These are phyloP conservation scores for Aureobasidium sp. DNA, from an alignment of 2,329 filamentous ascomycete species.

Conservation along the genomic window DNA sequence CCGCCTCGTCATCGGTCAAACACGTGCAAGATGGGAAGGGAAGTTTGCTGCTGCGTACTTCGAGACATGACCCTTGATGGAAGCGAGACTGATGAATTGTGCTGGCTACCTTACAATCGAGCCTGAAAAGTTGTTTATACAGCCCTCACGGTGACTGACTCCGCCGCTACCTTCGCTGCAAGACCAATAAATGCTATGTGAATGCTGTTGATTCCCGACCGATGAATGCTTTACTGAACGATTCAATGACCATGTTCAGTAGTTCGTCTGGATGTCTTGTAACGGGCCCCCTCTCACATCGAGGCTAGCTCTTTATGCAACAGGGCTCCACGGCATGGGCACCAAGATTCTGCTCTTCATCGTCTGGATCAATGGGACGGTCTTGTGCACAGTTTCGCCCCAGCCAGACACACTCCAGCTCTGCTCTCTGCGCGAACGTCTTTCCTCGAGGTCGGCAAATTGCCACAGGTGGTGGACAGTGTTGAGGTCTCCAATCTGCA, in stretches of 20 bases:
- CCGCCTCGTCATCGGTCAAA: not conserved
- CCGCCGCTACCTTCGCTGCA: not conserved
- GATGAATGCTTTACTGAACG: not conserved
- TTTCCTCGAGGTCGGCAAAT: slow-evolving; percentile 92
- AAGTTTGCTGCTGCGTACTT: not conserved
- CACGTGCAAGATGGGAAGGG: not conserved
- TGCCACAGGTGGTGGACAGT: slow-evolving; percentile 98
- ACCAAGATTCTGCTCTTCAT: slow-evolving; percentile 95
- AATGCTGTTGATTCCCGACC: slow-evolving; percentile 2
- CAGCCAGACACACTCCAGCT: slow-evolving; percentile 94
- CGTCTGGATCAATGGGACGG: slow-evolving; percentile 87
- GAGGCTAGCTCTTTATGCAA: slow-evolving; percentile 12
- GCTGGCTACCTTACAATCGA: not conserved
- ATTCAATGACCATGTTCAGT: not conserved
- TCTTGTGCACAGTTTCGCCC: slow-evolving; percentile 97
- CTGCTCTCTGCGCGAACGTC: slow-evolving; percentile 81
- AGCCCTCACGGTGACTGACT: not conserved
- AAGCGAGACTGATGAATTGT: not conserved
- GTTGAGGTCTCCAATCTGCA: slow-evolving; percentile 95
- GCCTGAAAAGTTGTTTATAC: not conserved
- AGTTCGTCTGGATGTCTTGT: not conserved
- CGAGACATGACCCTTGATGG: not conserved
- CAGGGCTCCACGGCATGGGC: slow-evolving; percentile 90
- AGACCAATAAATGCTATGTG: slow-evolving; percentile 1
- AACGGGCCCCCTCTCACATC: not conserved